Percentiles rank a stretch among this genome's conserved stretches.
Evolutionary conservation across 345 rosid species (phyloP).

Genomic region (Citrus reticulata): DNA sequence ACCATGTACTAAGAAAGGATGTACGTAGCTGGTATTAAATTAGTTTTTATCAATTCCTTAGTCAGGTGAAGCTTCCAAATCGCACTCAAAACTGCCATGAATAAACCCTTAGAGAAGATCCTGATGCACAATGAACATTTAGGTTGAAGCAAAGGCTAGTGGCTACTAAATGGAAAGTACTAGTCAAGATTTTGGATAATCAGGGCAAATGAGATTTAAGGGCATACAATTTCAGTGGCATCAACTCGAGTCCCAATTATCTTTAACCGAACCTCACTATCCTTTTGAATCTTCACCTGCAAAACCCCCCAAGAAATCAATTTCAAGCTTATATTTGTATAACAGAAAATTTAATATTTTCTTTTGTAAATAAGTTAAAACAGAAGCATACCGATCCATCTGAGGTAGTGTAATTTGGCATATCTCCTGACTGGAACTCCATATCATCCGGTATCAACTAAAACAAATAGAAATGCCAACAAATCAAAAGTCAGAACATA

Average conservation of each 20-base stretch:
- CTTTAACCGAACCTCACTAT: conserved; percentile 89
- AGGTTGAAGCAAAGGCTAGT: not conserved
- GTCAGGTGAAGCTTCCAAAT: not conserved
- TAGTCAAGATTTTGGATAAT: not conserved
- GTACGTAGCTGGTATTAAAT: not conserved
- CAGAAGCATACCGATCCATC: conserved; percentile 70
- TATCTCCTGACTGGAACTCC: conserved; percentile 93
- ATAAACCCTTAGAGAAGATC: not conserved
- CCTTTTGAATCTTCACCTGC: conserved; percentile 92
- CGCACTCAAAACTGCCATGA: not conserved
- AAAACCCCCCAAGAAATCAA: conserved; percentile 5
- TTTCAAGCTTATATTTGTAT: conserved; percentile 2
- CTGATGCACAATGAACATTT: not conserved
- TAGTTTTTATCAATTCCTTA: not conserved
- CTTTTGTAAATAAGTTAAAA: not conserved
- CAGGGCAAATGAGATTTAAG: not conserved
- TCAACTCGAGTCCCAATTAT: conserved; percentile 74
- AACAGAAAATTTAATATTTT: not conserved
- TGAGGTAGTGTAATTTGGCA: conserved; percentile 87
- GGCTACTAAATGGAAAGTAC: not conserved
- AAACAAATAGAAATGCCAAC: not conserved
- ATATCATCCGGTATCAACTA: conserved; percentile 95
- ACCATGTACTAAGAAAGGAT: not conserved
- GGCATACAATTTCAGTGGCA: conserved; percentile 16
- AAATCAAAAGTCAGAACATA: not conserved